Percentiles rank a stretch among this genome's conserved stretches.
Conservation (phyloP, 192 early-diverging fungal genomes). For the Gamsiella multidivaricata region DNA sequence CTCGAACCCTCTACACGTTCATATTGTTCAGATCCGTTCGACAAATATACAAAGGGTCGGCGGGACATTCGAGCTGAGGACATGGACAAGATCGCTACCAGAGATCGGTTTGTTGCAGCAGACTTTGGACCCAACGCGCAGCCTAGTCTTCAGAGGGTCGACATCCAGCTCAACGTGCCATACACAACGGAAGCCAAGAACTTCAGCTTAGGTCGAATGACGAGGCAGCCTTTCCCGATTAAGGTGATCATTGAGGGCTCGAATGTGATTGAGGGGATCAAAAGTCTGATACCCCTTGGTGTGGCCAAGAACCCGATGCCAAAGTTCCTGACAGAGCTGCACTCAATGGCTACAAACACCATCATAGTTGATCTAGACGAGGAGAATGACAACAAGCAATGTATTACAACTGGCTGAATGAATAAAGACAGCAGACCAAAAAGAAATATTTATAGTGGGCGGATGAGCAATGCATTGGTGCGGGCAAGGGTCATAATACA, state of each 20-base stretch:
- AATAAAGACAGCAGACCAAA: slow-evolving; percentile 1
- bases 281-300: slow-evolving; percentile 45
- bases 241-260: slow-evolving; percentile 53
- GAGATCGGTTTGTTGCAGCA: slow-evolving; percentile 25
- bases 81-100: slow-evolving; percentile 14
- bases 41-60: slow-evolving; percentile 21
- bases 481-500: neutral
- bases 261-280: slow-evolving; percentile 60
- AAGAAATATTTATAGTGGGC: neutral
- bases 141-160: slow-evolving; percentile 46
- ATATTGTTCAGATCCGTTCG: slow-evolving; percentile 14
- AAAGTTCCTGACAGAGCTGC: slow-evolving; percentile 47
- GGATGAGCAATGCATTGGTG: neutral
- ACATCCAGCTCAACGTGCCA: slow-evolving; percentile 40
- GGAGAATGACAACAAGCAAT: slow-evolving; percentile 2
- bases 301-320: slow-evolving; percentile 48
- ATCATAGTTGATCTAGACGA: slow-evolving; percentile 39
- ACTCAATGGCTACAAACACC: slow-evolving; percentile 45
- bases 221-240: slow-evolving; percentile 26
- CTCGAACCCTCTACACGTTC: neutral
- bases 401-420: slow-evolving; percentile 3
- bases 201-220: slow-evolving; percentile 17
- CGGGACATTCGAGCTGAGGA: slow-evolving; percentile 34
- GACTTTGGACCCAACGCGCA: slow-evolving; percentile 54
- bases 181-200: slow-evolving; percentile 14